Percentiles rank a stretch among this genome's conserved stretches.
These are phyloP conservation scores for Thozetella sp. DNA, from an alignment of 495 filamentous ascomycete species.

Conservation along the genomic window DNA sequence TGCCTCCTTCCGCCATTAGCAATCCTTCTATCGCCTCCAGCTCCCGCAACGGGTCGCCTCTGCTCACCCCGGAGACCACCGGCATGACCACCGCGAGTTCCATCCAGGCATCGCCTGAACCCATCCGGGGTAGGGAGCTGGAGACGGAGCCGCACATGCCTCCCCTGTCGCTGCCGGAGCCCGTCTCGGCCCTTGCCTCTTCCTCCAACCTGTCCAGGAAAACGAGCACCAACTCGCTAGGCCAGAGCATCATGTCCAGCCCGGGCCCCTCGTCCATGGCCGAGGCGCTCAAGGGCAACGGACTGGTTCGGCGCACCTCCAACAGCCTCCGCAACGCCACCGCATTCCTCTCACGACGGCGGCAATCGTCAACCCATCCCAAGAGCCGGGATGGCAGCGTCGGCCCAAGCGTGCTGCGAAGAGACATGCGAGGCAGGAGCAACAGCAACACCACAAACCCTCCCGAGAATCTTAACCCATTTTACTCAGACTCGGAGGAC, in stretches of 20 bases:
- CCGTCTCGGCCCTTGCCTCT: conserved; percentile 19
- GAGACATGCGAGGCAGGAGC: conserved; percentile 80
- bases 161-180: conserved; percentile 41
- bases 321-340: conserved; percentile 33
- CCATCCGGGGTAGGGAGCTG: conserved; percentile 17
- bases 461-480: conserved; percentile 52
- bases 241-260: conserved; percentile 21
- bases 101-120: conserved; percentile 42
- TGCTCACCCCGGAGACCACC: conserved; percentile 37
- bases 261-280: conserved; percentile 36
- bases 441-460: conserved; percentile 46
- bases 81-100: conserved; percentile 38
- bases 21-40: conserved; percentile 39
- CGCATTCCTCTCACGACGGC: conserved; percentile 45
- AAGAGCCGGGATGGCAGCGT: conserved; percentile 82
- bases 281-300: conserved; percentile 31
- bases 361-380: conserved; percentile 70
- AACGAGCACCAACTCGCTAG: conserved; percentile 35
- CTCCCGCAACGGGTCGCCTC: conserved; percentile 42
- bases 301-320: conserved; percentile 47
- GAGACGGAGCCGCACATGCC: conserved; percentile 14
- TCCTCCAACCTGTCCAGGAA: conserved; percentile 27
- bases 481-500: conserved; percentile 69
- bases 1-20: conserved; percentile 41
- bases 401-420: conserved; percentile 83